Base-by-base conservation (phyloP, 129 eudicot genomes). In the Helianthus annuus region DNA sequence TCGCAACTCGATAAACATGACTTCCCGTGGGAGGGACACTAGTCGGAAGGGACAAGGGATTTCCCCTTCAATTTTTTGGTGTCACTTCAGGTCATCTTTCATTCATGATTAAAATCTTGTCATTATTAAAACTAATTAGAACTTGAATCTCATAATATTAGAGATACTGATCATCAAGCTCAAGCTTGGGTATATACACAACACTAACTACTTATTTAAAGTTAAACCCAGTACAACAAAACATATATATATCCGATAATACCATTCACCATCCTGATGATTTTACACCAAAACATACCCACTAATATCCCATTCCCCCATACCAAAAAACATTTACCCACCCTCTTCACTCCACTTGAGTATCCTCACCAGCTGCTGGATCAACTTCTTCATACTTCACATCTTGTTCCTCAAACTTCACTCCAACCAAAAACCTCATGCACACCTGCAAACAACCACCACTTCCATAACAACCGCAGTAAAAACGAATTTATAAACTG, bases 361-460 rank as follows among this genome's bases (percentile, higher is more conserved):
- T 65, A 55, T 80, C 77, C 0, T 64, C 77, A 1, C 67, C 84
- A 10, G 76, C 77, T 0, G 76, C 77, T 0, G 80, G 74, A 64
- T 75, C 80, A 2, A 3, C 84, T 44, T 77, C 75, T 6, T 84
- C 99, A 3, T 81, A 85, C 71, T 19, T 88, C 1, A 88, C 91
- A 38, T 83, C 83, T 62, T 86, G 78, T 80, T 90, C 99, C 48
- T 87, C 96, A 10, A 76, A 90, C 77, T 88, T 95, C 76, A 95
- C 90, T 12, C 72, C 93, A 66, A 90, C 99, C 87, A 95, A 56
- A 70, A 95, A 95, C 91, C 82, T 84, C 27, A 95, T 86, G 61
- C 87, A 82, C 8, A 88, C 93, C 98, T 92, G 82, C 4, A 10
- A 56, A 56, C 53, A 12, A 38, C 53, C 4, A 38, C 42, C 70